Evolutionary conservation across 176 grass and related monocot species (phyloP).

Genomic region (Pontederia crassipes): DNA sequence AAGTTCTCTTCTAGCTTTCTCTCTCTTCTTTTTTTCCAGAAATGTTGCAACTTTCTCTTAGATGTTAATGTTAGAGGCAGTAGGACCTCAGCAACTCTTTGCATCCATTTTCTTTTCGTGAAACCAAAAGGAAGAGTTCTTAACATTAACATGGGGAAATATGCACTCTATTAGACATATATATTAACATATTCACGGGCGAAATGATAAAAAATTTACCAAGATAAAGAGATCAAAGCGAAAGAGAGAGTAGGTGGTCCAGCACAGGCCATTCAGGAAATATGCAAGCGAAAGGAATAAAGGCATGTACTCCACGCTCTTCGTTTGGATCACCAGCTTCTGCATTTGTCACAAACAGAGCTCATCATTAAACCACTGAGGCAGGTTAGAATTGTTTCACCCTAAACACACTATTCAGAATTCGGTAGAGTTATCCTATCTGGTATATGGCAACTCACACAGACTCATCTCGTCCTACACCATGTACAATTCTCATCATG

Average conservation of each 20-base stretch:
- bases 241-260: conserved; percentile 88
- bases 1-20: too few species aligned
- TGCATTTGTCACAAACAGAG: conserved; percentile 8
- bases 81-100: too few species aligned
- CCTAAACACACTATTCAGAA: background rate
- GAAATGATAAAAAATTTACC: conserved; percentile 25
- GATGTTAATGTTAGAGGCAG: too few species aligned
- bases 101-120: too few species aligned
- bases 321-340: conserved; percentile 66
- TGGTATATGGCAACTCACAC: too few species aligned
- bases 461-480: too few species aligned
- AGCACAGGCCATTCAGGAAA: conserved; percentile 80
- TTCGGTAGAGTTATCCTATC: too few species aligned
- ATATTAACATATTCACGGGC: background rate
- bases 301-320: conserved; percentile 91
- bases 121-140: too few species aligned
- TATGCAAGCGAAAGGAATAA: conserved; percentile 61
- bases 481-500: too few species aligned
- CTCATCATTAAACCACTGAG: background rate
- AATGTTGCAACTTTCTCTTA: too few species aligned
- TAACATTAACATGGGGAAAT: too few species aligned
- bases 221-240: conserved; percentile 73
- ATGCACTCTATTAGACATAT: background rate
- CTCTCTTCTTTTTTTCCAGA: too few species aligned
- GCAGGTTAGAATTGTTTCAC: background rate